These are phyloP conservation scores for Leccinum fallax DNA, from an alignment of 1,284 basidiomycete genomes.

Conservation along the genomic window DNA sequence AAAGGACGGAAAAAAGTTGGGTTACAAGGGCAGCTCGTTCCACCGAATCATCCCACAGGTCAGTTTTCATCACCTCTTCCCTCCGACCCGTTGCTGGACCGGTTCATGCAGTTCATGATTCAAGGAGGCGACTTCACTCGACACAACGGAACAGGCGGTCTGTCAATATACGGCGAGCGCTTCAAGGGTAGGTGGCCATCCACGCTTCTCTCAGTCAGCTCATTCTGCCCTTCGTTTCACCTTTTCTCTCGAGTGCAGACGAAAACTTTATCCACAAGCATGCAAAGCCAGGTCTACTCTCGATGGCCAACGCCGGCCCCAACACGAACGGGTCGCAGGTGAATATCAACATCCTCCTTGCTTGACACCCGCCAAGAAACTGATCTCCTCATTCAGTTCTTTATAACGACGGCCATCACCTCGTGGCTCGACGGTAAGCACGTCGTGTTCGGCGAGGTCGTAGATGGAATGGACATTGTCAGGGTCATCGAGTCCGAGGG, in stretches of 20 bases:
- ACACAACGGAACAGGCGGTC: conserved; percentile 84
- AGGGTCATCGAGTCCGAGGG: conserved; percentile 73
- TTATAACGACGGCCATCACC: conserved; percentile 84
- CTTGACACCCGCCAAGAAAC: background rate
- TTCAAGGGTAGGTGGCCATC: conserved; percentile 58
- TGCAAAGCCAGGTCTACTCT: conserved; percentile 78
- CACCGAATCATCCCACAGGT: conserved; percentile 83
- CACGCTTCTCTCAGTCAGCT: background rate
- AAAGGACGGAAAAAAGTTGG: conserved; percentile 53
- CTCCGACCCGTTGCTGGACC: background rate
- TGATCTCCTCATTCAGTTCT: conserved; percentile 55
- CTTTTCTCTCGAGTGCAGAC: conserved; percentile 46
- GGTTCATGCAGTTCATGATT: conserved; percentile 71
- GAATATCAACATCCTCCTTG: conserved; percentile 11
- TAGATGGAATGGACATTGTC: conserved; percentile 79
- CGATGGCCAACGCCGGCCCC: conserved; percentile 50
- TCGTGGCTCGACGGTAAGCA: conserved; percentile 81
- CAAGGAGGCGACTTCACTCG: conserved; percentile 81
- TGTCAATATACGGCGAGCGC: conserved; percentile 88
- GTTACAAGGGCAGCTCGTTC: conserved; percentile 70
- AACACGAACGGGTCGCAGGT: conserved; percentile 78
- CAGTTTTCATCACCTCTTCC: background rate
- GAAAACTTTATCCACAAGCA: conserved; percentile 89
- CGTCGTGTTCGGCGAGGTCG: conserved; percentile 85
- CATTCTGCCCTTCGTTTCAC: background rate